phyloP scores from a whole-genome alignment of 225 moss, liverwort and hornwort species.

The Climacium dendroides region DNA sequence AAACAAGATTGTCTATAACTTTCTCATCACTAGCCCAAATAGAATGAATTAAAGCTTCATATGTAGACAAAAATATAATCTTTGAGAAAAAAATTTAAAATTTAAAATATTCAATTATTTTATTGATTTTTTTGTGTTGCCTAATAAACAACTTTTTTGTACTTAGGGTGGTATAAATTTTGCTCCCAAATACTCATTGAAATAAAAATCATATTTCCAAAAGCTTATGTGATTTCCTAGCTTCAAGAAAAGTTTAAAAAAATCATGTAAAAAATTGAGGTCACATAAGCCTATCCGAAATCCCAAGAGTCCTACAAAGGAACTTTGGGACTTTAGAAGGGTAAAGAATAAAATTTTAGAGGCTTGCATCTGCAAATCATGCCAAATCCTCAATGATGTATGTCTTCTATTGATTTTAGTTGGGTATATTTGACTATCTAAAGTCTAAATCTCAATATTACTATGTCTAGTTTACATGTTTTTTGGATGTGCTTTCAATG shows the following conservation, averaged over 20 bases:
- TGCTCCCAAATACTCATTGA: neutral
- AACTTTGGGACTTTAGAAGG: no score
- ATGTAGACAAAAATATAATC: no score
- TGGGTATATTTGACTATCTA: neutral
- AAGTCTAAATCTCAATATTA: neutral
- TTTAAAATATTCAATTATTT: no score
- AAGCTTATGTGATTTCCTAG: neutral
- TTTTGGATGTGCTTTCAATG: neutral
- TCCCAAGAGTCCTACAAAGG: no score
- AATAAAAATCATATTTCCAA: neutral
- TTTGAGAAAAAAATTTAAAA: no score
- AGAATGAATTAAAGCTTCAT: no score
- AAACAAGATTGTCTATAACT: no score
- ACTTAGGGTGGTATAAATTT: no score
- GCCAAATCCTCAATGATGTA: accelerated
- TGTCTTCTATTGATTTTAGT: neutral
- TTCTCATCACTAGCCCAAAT: no score
- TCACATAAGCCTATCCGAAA: neutral
- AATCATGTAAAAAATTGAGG: neutral
- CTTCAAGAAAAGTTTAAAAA: accelerated
- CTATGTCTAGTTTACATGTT: neutral
- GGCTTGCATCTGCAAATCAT: accelerated
- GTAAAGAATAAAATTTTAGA: neutral
- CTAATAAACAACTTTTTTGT: accelerated
- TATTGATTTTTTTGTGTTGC: no score